A percentile compares a stretch with the other conserved stretches of the same genome.
Conservation (phyloP, 164 flowering plant genomes). For the Litsea cubeba region DNA sequence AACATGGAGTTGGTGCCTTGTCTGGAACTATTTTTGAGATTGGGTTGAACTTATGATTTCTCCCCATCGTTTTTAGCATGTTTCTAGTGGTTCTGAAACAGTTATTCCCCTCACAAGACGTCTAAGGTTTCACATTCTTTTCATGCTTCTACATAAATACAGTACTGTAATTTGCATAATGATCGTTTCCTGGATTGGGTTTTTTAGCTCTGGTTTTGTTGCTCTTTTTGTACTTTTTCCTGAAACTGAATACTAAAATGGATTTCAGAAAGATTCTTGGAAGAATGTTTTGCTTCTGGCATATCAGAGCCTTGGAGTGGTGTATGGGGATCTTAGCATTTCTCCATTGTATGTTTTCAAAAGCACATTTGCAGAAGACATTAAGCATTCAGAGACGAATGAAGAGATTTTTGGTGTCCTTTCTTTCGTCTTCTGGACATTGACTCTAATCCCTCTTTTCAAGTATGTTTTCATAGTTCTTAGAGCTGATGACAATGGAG, state of each 20-base stretch:
- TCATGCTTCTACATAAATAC: too few relatives aligned
- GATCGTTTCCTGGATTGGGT: neutral
- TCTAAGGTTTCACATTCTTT: too few relatives aligned
- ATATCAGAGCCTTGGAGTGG: conserved; percentile 89
- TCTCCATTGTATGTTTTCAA: conserved; percentile 86
- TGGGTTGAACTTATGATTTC: neutral
- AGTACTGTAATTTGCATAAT: too few relatives aligned
- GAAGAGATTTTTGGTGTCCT: conserved; percentile 82
- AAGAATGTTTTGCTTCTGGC: conserved; percentile 57
- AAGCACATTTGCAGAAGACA: conserved; percentile 84
- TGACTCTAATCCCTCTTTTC: conserved; percentile 63
- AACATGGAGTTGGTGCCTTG: neutral
- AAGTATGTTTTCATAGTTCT: conserved; percentile 78
- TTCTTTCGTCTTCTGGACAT: conserved; percentile 80
- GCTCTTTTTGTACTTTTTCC: neutral
- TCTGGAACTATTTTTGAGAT: neutral
- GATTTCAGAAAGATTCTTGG: conserved; percentile 74
- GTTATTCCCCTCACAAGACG: too few relatives aligned
- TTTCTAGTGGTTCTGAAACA: neutral
- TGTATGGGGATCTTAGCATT: conserved; percentile 82
- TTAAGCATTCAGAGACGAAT: conserved; percentile 77
- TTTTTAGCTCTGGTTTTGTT: neutral
- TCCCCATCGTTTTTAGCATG: neutral
- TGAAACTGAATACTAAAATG: conserved; percentile 7
- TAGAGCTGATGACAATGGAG: conserved; percentile 81